phyloP scores from a whole-genome alignment of 2,329 filamentous ascomycete genomes.

The Aspergillus clavatus region DNA sequence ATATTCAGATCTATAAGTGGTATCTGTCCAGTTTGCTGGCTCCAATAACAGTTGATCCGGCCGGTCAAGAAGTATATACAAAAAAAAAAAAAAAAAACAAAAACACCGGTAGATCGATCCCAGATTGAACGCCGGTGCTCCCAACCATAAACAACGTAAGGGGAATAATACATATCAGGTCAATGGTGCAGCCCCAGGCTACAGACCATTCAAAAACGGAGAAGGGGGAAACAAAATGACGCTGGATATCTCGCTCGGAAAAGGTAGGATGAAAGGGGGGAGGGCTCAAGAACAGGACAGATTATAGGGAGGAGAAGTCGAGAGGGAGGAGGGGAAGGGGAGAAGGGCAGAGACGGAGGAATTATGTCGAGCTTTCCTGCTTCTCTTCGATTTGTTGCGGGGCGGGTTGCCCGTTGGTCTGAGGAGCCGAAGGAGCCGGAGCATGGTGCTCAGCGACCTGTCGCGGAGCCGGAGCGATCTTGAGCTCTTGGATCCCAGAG shows the following conservation, averaged over 20 bases:
- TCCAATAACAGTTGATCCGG: not conserved
- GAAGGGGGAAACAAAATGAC: constrained; percentile 13
- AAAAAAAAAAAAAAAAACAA: too few species aligned
- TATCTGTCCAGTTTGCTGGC: not conserved
- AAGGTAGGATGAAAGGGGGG: constrained; percentile 10
- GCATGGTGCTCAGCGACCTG: constrained; percentile 27
- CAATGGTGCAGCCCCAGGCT: constrained; percentile 20
- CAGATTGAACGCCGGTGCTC: not conserved
- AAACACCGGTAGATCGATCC: not conserved
- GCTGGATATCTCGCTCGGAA: constrained; percentile 23
- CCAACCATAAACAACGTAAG: constrained; percentile 1
- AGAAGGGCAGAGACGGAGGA: not conserved
- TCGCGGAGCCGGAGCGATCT: constrained; percentile 26
- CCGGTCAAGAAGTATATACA: constrained; percentile 11
- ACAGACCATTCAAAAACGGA: constrained; percentile 1
- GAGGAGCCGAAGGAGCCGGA: constrained; percentile 11
- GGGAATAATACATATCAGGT: not conserved
- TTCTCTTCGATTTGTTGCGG: constrained; percentile 12
- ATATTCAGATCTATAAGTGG: not conserved
- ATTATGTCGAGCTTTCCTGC: constrained; percentile 8
- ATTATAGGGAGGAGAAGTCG: constrained; percentile 6
- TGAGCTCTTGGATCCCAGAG: constrained; percentile 29
- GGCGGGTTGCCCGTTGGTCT: constrained; percentile 13
- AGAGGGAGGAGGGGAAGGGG: constrained; percentile 4
- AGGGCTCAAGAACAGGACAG: constrained; percentile 3